Evolutionary conservation across 163 green algal species (phyloP).

Genomic region (Scenedesmus sp.): DNA sequence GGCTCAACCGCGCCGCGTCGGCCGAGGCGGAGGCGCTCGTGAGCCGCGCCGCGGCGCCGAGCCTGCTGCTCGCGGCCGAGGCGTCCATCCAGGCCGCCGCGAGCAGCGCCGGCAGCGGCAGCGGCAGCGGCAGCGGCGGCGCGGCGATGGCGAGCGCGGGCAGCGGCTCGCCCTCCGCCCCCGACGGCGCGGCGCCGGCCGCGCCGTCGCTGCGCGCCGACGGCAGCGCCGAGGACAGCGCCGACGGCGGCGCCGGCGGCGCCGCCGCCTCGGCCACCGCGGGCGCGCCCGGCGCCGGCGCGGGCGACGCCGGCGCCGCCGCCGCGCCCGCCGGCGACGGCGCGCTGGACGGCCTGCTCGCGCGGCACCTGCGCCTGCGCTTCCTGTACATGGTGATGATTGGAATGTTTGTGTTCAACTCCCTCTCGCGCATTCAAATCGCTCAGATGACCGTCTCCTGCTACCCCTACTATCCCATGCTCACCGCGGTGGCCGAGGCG

Average conservation of each 20-base stretch:
- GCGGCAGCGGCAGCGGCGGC: neutral
- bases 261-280: neutral
- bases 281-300: too few relatives aligned
- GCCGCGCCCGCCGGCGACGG: neutral
- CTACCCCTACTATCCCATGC: too few relatives aligned
- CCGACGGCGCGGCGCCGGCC: neutral
- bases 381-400: constrained; percentile 10
- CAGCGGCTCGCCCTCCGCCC: neutral
- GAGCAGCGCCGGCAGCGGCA: neutral
- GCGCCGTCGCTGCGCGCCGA: too few relatives aligned
- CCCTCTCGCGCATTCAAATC: neutral
- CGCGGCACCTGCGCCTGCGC: neutral
- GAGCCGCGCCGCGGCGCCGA: neutral
- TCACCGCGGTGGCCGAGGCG: too few relatives aligned
- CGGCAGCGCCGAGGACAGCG: neutral
- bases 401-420: constrained; percentile 7
- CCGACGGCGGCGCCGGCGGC: neutral
- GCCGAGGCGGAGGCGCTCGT: neutral
- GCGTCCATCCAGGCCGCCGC: neutral
- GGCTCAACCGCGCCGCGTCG: neutral
- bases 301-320: too few relatives aligned
- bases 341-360: neutral
- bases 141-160: neutral
- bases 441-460: constrained; percentile 6
- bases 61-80: neutral